A percentile compares a stretch with the other conserved stretches of the same genome.
Evolutionary conservation across 2,329 filamentous ascomycete species (phyloP).

Genomic region (Beauveria asiatica): DNA sequence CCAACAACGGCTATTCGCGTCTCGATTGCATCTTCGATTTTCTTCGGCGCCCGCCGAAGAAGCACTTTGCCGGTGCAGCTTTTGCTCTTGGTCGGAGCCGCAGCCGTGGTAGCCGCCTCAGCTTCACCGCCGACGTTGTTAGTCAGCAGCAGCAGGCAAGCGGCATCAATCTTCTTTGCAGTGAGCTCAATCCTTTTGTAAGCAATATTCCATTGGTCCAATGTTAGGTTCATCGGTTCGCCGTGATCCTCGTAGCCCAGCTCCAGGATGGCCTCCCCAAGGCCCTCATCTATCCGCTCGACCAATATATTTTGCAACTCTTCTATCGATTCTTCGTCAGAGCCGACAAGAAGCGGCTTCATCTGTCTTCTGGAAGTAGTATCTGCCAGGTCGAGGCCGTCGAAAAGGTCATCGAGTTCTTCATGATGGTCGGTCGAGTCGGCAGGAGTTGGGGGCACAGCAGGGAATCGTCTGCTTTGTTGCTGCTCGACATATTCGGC

Average conservation of each 20-base stretch:
- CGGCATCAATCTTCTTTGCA: constrained; percentile 56
- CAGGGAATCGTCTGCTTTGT: constrained; percentile 63
- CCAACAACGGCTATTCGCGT: constrained; percentile 94
- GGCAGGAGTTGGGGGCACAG: constrained; percentile 20
- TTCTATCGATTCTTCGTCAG: constrained; percentile 50
- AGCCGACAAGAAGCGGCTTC: constrained; percentile 65
- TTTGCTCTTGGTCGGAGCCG: constrained; percentile 55
- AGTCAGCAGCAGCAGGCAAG: constrained; percentile 79
- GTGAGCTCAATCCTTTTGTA: constrained; percentile 57
- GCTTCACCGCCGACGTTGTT: constrained; percentile 74
- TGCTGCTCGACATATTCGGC: constrained; percentile 96
- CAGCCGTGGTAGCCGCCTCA: constrained; percentile 53
- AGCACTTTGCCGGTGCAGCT: constrained; percentile 80
- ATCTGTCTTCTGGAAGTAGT: constrained; percentile 57
- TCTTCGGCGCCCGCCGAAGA: constrained; percentile 64
- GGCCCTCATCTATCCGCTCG: constrained; percentile 67
- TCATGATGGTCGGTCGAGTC: constrained; percentile 50
- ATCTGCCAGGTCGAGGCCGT: constrained; percentile 76
- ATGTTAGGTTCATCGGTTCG: constrained; percentile 69
- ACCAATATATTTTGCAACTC: constrained; percentile 59
- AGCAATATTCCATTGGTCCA: constrained; percentile 67
- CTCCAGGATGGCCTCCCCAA: constrained; percentile 86
- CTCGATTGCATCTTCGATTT: constrained; percentile 83
- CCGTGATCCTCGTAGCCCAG: constrained; percentile 85
- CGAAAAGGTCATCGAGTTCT: constrained; percentile 86